These are phyloP conservation scores for Silybum marianum DNA, from an alignment of 129 eudicot species.

Conservation along the genomic window DNA sequence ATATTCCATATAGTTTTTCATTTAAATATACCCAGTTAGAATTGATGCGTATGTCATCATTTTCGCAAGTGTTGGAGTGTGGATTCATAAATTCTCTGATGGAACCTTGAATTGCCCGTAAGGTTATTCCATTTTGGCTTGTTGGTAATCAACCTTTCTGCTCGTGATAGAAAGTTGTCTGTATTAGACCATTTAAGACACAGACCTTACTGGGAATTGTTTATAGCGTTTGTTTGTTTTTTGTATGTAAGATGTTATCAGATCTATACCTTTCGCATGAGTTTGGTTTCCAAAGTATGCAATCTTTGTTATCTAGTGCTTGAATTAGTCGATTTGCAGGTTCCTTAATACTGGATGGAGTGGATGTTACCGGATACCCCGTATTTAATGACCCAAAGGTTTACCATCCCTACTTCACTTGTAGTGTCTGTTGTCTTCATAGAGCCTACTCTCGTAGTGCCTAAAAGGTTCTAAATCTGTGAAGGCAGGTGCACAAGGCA, in stretches of 20 bases:
- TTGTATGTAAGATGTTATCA: neutral
- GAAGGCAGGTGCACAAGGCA: constrained; percentile 94
- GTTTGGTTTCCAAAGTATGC: neutral
- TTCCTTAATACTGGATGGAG: constrained; percentile 79
- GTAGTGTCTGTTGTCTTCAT: constrained; percentile 2
- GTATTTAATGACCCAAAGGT: constrained; percentile 80
- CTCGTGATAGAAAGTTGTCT: neutral
- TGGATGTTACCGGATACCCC: constrained; percentile 87
- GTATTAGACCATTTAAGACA: neutral
- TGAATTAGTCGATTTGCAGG: constrained; percentile 48
- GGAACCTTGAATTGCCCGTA: neutral
- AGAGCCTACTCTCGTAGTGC: constrained; percentile 19
- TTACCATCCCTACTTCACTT: constrained; percentile 46
- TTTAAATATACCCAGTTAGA: neutral
- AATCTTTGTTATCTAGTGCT: neutral
- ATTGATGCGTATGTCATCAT: neutral
- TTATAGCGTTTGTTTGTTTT: neutral
- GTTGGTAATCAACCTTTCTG: neutral
- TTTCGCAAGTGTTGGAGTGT: neutral
- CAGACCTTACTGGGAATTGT: neutral
- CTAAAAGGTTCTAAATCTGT: constrained; percentile 44
- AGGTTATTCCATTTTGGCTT: neutral
- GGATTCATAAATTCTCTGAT: neutral
- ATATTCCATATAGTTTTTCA: neutral
- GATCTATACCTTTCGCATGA: neutral